Evolutionary conservation across 2,329 filamentous ascomycete species (phyloP), one percentile per base, ranked within the genome.

Genomic region (Arthrobotrys conoides): DNA sequence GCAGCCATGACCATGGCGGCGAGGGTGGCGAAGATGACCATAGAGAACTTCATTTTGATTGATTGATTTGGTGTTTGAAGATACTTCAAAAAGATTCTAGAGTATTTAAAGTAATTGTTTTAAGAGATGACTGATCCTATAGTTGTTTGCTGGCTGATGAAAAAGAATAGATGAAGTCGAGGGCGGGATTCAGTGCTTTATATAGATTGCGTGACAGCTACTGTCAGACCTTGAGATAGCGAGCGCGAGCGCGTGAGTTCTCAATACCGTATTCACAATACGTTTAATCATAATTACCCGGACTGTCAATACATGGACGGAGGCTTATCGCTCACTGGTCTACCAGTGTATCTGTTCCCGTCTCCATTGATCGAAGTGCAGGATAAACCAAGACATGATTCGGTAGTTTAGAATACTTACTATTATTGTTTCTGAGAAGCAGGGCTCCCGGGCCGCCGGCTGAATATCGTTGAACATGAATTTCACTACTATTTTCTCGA

Each of bases 21-120:
- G 30, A 75, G 53, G 22, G 55, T 55, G 22, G 64, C 33, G 24
- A 75, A 22, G 48, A 75, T 55, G 30, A 75, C 36, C 30, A 68
- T 14, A 33, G 71, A 75, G 63, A 75, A 55, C 71, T 75, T 75
- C 71, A 75, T 75, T 53, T 68, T 75, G 33, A n/a, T 30, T 64
- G 20, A 48, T 64, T 64, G 16, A n/a, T n/a, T 64, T 71, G 20
- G 33, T 16, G 10, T n/a, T n/a, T 61, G 22, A 16, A 24, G 33
- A 24, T 36, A 22, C 53, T 61, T 61, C 36, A 24, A 61, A 61
- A 20, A 61, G 8, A 16, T 41, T 4, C n/a, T 59, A n/a, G 5
- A 27, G 5, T 49, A 12, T 57, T 44, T 14, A 24, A 38, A 30
- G 46, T 51, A 22, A 9, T 64, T 16, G 57, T 38, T 49, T 36